Evolutionary conservation across 1,284 basidiomycete species (phyloP), one percentile per base, ranked within the genome.

Genomic region (Schizophyllum amplum): DNA sequence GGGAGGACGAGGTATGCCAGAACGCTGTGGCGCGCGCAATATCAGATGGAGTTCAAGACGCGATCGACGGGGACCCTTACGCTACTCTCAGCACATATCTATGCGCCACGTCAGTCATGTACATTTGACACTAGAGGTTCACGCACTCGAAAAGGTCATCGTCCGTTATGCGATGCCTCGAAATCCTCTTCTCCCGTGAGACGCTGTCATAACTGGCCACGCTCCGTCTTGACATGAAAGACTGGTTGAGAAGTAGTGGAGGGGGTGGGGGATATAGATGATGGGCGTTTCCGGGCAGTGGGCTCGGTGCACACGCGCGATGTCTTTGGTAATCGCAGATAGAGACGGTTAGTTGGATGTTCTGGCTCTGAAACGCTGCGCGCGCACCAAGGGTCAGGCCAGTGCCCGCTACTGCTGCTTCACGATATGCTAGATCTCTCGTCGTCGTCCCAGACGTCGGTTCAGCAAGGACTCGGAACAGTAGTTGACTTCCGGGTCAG

Each of bases 41-140:
- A 52, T 53, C 27, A 56, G 50, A 47, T 61, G 24, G 64, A 61
- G 55, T 52, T 55, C 57, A 51, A 55, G 26, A n/a, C n/a, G 42
- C 57, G 27, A 54, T 13, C 49, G 54, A 54, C 53, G 55, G 59
- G 59, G 52, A 55, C 47, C 75, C 85, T 74, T 69, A 92, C 90
- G 86, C 84, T 72, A 87, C 84, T 61, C 90, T 83, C 53, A 92
- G 76, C 26, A 80, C 79, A 79, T 88, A 89, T 62, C 90, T 92
- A 62, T 7, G 58, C 51, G 11, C 27, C 60, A 51, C 13, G 53
- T 51, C 51, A 56, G n/a, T 55, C 56, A 59, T 24, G 42, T 49
- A 57, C 58, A n/a, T 13, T 48, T 22, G 25, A 47, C 17, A 58
- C 21, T 55, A 50, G 55, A 55, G 54, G 56, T 52, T 60, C 53